Evolutionary conservation across 106 monocot genomes (phyloP), one percentile per base, ranked within the genome.

Genomic region (Posidonia australis): DNA sequence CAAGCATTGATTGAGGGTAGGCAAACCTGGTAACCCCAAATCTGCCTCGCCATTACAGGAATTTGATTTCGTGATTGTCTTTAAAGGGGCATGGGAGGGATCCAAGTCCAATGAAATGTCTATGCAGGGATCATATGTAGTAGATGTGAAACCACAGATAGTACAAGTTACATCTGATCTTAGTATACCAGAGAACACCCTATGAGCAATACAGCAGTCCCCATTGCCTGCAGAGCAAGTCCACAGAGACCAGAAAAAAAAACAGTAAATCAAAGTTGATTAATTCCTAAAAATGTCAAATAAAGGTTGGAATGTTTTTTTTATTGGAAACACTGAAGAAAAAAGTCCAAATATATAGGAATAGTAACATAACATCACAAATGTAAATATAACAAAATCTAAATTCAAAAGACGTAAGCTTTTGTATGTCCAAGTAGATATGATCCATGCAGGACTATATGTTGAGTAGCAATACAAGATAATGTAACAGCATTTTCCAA

Each of bases 131-230:
- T 96, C 90, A 57, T 82, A 87, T 62, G 90, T 90, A 16, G 94
- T 96, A 30, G 94, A 96, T 43, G 94, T 90, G 78, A 82, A 90
- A 13, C 94, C 94, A 71, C 94, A 96, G 13, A 71, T 63, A 16
- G 84, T 84, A 72, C 94, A 96, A 25, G 79, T 96, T 11, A 96
- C 90, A 71, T 96, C 94, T 27, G 94, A 96, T 73, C 94, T 90
- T 67, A 96, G 74, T 46, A 74, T 84, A 69, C 89, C 89, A 63
- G 94, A 90, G 69, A 96, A 96, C 19, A 96, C 76, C 51, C 77
- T 82, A 52, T 90, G 94, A 10, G 89, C 90, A 67, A 96, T 84
- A 74, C 94, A 96, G 70, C 94, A 96, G 29, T 90, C 84, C 64
- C 90, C 90, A 73, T 54, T 65, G 29, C 82, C 89, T 90, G 68